Percentiles rank a stretch among this genome's conserved stretches.
These are phyloP conservation scores for Vaucheria bursata DNA, from an alignment of 352 stramenopile species.

Conservation along the genomic window DNA sequence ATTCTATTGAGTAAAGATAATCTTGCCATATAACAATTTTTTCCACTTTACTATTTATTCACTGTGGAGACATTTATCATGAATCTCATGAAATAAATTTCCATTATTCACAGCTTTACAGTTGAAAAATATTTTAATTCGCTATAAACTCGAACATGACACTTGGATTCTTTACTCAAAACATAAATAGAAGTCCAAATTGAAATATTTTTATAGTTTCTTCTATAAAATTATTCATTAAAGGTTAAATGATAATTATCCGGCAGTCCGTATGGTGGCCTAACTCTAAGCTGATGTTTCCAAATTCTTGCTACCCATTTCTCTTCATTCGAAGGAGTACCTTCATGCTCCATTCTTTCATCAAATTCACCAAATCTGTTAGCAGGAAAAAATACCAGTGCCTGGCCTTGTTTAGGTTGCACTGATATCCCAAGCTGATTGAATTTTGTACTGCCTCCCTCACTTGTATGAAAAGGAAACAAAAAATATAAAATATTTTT, in stretches of 20 bases:
- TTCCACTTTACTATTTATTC: no score
- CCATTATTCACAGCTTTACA: no score
- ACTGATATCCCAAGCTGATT: conserved; percentile 48
- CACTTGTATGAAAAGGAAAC: not conserved
- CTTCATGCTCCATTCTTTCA: conserved; percentile 58
- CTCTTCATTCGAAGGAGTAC: not conserved
- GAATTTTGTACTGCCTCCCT: conserved; percentile 1
- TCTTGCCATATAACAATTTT: no score
- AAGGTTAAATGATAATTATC: conserved; percentile 11
- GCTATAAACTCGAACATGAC: no score
- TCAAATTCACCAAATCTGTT: conserved; percentile 55
- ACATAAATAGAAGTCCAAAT: no score
- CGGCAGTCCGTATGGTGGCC: not conserved
- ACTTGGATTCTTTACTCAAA: no score
- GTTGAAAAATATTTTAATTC: no score
- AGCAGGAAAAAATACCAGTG: conserved; percentile 61
- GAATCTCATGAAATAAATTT: no score
- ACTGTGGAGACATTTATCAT: no score
- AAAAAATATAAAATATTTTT: not conserved
- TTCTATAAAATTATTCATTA: no score
- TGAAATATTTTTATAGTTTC: no score
- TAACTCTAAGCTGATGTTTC: not conserved
- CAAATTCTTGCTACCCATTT: conserved; percentile 8
- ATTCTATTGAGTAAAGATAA: no score
- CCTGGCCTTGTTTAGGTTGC: conserved; percentile 54